Conservation (phyloP, 2,329 filamentous ascomycete species). For the Coleophoma crateriformis region DNA sequence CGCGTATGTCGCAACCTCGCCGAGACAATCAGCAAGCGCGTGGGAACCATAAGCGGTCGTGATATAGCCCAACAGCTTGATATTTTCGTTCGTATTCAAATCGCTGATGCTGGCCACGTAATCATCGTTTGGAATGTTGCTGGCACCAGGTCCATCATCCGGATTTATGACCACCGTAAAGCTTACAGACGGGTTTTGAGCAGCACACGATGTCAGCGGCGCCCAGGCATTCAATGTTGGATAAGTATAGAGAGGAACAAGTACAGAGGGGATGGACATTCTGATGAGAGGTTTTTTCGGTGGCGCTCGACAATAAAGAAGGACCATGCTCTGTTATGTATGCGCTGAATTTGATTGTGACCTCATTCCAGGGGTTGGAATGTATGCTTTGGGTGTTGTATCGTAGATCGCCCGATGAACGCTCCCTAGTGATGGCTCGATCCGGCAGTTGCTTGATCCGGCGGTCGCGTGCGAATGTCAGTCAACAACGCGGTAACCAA, state of each 20-base stretch:
- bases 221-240: not conserved
- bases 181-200: not conserved
- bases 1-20: not conserved
- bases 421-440: too few relatives aligned
- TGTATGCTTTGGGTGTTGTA: too few relatives aligned
- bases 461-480: too few relatives aligned
- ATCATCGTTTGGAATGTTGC: not conserved
- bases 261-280: not conserved
- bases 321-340: too few relatives aligned
- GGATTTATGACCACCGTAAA: not conserved
- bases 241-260: not conserved
- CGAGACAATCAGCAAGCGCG: not conserved
- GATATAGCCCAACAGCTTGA: not conserved
- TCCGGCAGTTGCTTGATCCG: too few relatives aligned
- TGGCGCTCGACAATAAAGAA: too few relatives aligned
- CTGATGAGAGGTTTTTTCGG: too few relatives aligned
- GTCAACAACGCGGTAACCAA: too few relatives aligned
- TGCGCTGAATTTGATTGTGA: too few relatives aligned
- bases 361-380: too few relatives aligned
- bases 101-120: not conserved
- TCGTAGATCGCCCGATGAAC: too few relatives aligned
- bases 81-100: not conserved
- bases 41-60: not conserved
- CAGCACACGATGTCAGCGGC: not conserved
- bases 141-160: not conserved